Evolutionary conservation across 139 green algal genomes (phyloP).

Genomic region (Chloropicon primus): DNA sequence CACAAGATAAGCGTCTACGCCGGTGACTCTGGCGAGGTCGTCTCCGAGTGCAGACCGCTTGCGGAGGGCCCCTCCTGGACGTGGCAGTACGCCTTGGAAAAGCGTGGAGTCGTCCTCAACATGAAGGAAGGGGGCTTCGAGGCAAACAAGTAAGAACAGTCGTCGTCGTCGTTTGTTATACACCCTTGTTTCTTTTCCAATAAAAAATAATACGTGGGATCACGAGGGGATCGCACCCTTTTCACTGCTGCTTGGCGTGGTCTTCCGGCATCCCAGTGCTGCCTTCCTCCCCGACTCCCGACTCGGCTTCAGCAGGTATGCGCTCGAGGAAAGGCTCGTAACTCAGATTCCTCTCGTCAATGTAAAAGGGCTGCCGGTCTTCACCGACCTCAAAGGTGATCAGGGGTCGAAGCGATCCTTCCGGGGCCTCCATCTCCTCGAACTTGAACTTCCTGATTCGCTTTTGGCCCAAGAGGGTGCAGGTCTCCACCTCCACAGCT

Average conservation of each 20-base stretch:
- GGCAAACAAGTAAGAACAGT: too few relatives aligned
- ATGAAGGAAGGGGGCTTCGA: too few relatives aligned
- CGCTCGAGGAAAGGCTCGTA: too few relatives aligned
- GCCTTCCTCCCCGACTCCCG: too few relatives aligned
- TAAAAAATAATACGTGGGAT: too few relatives aligned
- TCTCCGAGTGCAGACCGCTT: background rate
- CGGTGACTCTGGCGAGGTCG: background rate
- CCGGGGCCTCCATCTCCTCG: background rate
- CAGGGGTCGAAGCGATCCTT: background rate
- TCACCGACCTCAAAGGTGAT: background rate
- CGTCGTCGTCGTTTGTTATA: too few relatives aligned
- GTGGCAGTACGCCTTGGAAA: background rate
- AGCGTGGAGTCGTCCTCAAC: background rate
- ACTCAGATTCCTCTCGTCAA: background rate
- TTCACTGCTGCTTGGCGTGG: too few relatives aligned
- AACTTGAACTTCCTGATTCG: background rate
- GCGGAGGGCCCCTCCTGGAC: background rate
- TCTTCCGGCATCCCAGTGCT: too few relatives aligned
- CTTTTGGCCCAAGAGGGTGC: background rate
- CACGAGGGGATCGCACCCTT: too few relatives aligned
- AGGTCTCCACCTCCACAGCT: background rate
- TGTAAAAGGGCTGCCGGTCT: background rate
- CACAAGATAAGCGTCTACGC: background rate
- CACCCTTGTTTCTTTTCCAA: too few relatives aligned
- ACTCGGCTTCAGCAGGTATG: too few relatives aligned